Evolutionary conservation across 371 early-diverging fungal species (phyloP).

Genomic region (Syncephalastrum sp.): DNA sequence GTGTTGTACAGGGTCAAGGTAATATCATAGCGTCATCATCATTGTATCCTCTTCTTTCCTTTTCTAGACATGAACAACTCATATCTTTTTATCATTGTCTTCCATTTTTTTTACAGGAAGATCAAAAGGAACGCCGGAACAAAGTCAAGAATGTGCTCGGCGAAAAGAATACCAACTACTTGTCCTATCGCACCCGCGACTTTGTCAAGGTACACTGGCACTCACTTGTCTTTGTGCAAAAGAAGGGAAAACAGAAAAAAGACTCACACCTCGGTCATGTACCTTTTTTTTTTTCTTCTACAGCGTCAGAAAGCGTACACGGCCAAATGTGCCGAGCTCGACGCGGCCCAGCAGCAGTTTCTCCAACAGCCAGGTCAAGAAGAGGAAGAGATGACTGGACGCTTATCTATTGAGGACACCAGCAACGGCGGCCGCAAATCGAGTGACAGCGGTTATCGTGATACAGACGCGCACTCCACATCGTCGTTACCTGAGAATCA

Average conservation of each 20-base stretch:
- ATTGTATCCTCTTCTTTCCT: not conserved
- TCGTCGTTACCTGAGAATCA: not conserved
- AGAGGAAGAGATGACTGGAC: not conserved
- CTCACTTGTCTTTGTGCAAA: not conserved
- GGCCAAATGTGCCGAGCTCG: slow-evolving; percentile 13
- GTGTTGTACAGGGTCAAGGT: slow-evolving; percentile 13
- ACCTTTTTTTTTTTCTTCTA: no score
- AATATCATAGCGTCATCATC: not conserved
- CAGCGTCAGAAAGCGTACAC: slow-evolving; percentile 10
- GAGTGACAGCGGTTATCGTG: no score
- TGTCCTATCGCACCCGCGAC: slow-evolving; percentile 10
- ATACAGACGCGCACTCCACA: not conserved
- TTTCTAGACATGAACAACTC: no score
- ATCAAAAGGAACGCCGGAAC: slow-evolving; percentile 11
- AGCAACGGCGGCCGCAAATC: no score
- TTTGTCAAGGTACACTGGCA: slow-evolving; percentile 1
- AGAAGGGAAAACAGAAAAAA: no score
- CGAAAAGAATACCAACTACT: slow-evolving; percentile 16
- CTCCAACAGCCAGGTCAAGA: not conserved
- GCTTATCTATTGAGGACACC: no score
- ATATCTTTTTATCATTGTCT: no score
- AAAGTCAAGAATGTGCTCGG: slow-evolving; percentile 15
- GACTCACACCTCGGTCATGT: no score
- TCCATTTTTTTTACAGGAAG: slow-evolving; percentile 2
- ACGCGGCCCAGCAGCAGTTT: slow-evolving; percentile 7